Percentiles rank a stretch among this genome's conserved stretches.
Conservation (phyloP, 2,329 filamentous ascomycete genomes). For the Metarhizium humberi region DNA sequence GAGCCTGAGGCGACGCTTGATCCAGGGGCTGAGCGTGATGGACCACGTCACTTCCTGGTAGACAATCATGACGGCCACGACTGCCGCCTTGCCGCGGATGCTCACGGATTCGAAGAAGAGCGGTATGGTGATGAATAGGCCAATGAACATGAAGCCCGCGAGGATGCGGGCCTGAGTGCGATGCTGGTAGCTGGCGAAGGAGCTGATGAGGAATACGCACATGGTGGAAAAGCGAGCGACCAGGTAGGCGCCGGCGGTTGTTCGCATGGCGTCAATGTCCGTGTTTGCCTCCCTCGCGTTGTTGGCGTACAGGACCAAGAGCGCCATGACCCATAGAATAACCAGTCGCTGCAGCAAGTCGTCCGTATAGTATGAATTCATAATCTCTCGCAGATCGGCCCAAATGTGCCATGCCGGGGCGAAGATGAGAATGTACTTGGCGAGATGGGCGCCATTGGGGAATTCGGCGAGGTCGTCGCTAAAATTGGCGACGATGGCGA, state of each 20-base stretch:
- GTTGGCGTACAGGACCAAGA: slow-evolving; percentile 38
- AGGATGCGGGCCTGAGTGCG: slow-evolving; percentile 34
- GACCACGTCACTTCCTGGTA: slow-evolving; percentile 34
- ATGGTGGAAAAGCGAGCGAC: slow-evolving; percentile 32
- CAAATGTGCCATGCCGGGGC: slow-evolving; percentile 40
- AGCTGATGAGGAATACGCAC: slow-evolving; percentile 30
- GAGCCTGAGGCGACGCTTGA: slow-evolving; percentile 31
- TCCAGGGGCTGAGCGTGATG: slow-evolving; percentile 32
- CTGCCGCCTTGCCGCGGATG: slow-evolving; percentile 29
- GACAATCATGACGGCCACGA: slow-evolving; percentile 31
- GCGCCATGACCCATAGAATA: slow-evolving; percentile 41
- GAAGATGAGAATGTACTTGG: slow-evolving; percentile 39
- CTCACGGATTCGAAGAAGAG: slow-evolving; percentile 32
- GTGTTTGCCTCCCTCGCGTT: slow-evolving; percentile 34
- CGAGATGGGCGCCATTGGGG: slow-evolving; percentile 30
- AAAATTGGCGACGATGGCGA: slow-evolving; percentile 41
- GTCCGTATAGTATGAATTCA: slow-evolving; percentile 44
- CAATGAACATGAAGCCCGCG: slow-evolving; percentile 30
- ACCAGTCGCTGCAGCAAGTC: slow-evolving; percentile 36
- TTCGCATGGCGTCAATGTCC: slow-evolving; percentile 33
- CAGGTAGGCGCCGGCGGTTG: slow-evolving; percentile 36
- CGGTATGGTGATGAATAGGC: slow-evolving; percentile 31
- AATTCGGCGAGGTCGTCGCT: slow-evolving; percentile 37
- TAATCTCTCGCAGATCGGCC: slow-evolving; percentile 39
- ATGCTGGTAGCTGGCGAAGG: slow-evolving; percentile 37